Evolutionary conservation across 129 eudicot genomes (phyloP).

Genomic region (Chrysanthemum makinoi): DNA sequence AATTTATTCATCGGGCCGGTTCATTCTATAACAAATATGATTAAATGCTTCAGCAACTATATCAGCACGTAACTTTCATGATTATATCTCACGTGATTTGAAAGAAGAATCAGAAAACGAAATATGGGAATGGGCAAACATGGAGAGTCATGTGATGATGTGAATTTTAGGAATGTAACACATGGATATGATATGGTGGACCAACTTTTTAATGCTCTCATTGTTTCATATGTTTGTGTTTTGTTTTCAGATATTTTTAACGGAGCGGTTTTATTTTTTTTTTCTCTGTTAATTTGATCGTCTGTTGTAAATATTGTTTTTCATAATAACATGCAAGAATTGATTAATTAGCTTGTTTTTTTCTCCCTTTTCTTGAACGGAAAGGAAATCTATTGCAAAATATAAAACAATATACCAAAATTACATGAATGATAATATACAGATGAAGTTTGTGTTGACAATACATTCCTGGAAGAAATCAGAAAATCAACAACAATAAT

Average conservation of each 20-base stretch:
- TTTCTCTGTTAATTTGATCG: too few species aligned
- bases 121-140: slow-evolving; percentile 35
- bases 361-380: too few species aligned
- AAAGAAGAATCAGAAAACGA: slow-evolving; percentile 16
- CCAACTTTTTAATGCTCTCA: slow-evolving; percentile 7
- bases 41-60: background rate
- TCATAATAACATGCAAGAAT: too few species aligned
- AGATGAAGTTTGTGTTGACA: too few species aligned
- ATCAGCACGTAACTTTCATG: background rate
- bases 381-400: too few species aligned
- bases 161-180: slow-evolving; percentile 22
- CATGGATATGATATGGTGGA: slow-evolving; percentile 30
- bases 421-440: too few species aligned
- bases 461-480: background rate
- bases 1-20: background rate
- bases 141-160: slow-evolving; percentile 31
- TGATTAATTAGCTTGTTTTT: too few species aligned
- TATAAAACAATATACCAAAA: too few species aligned
- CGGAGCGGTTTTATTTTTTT: too few species aligned
- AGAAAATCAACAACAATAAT: background rate
- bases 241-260: too few species aligned
- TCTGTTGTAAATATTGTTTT: too few species aligned
- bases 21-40: background rate
- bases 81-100: slow-evolving; percentile 19
- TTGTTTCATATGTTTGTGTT: background rate